Evolutionary conservation across 2,329 filamentous ascomycete species (phyloP).

Genomic region (Nemania sp.): DNA sequence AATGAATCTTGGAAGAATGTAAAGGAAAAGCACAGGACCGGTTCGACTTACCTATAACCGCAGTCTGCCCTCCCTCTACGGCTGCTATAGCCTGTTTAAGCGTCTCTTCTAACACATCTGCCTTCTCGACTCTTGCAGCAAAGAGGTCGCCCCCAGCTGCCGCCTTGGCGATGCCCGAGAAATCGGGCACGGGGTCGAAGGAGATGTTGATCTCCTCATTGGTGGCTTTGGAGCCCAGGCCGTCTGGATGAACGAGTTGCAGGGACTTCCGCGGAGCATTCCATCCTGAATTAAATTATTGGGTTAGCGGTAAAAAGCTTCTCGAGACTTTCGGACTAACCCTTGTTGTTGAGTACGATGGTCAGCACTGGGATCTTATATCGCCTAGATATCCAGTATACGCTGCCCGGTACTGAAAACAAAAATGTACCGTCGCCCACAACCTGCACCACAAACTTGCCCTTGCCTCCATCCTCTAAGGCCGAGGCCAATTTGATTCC

Average conservation of each 20-base stretch:
- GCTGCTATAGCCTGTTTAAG: conserved; percentile 54
- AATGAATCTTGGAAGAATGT: too few species aligned
- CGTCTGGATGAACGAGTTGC: conserved; percentile 61
- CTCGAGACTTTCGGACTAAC: conserved; percentile 35
- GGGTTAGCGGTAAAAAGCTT: not conserved
- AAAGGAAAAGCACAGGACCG: conserved; percentile 37
- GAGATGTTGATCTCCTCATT: conserved; percentile 67
- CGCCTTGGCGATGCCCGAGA: conserved; percentile 62
- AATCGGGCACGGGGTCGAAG: conserved; percentile 61
- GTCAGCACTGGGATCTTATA: conserved; percentile 59
- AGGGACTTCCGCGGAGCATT: conserved; percentile 62
- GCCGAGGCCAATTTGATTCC: conserved; percentile 54
- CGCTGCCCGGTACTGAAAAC: conserved; percentile 57
- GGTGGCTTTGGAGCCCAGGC: conserved; percentile 55
- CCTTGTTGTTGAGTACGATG: conserved; percentile 60
- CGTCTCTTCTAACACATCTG: conserved; percentile 50
- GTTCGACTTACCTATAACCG: conserved; percentile 56
- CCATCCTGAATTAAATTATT: conserved; percentile 50
- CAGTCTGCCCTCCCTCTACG: conserved; percentile 54
- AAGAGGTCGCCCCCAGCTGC: conserved; percentile 58
- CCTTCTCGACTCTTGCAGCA: conserved; percentile 51
- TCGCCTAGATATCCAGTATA: conserved; percentile 59
- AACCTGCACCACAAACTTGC: conserved; percentile 57
- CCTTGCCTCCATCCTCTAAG: conserved; percentile 45
- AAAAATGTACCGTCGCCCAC: conserved; percentile 62